Evolutionary conservation across 179 eudicot genomes (phyloP).

Genomic region (Corrigiola litoralis): DNA sequence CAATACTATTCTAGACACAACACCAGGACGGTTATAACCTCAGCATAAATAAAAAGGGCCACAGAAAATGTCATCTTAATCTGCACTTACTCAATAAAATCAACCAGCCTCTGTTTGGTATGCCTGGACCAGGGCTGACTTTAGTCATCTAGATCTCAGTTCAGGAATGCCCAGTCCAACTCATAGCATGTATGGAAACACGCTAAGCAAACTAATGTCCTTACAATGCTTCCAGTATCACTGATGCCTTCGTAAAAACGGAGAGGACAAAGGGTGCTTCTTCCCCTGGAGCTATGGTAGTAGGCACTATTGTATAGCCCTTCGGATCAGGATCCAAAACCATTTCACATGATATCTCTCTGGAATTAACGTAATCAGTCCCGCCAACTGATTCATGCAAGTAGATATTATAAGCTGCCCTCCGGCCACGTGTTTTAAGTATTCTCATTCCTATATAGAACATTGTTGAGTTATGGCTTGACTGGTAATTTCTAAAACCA

Average conservation of each 20-base stretch:
- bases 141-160: not conserved
- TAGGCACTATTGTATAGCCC: conserved; percentile 97
- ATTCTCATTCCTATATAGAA: conserved; percentile 97
- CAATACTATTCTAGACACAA: no score
- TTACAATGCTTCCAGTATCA: conserved; percentile 76
- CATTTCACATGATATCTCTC: conserved; percentile 99
- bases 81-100: conserved; percentile 4
- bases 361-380: conserved; percentile 94
- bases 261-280: conserved; percentile 99
- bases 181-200: conserved; percentile 2
- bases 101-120: conserved; percentile 18
- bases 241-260: conserved; percentile 87
- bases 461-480: conserved; percentile 93
- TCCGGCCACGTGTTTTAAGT: conserved; percentile 91
- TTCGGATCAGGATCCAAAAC: conserved; percentile 93
- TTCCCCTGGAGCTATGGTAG: conserved; percentile 95
- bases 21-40: no score
- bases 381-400: conserved; percentile 99
- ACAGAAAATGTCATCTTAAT: conserved; percentile 12
- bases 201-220: not conserved
- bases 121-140: conserved; percentile 17
- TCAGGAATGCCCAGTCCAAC: conserved; percentile 13
- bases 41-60: not conserved
- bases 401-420: conserved; percentile 89
- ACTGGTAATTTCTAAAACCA: conserved; percentile 92